Evolutionary conservation across 2,329 filamentous ascomycete genomes (phyloP), one percentile per base, ranked within the genome.

Genomic region (Penicillium frequentans): DNA sequence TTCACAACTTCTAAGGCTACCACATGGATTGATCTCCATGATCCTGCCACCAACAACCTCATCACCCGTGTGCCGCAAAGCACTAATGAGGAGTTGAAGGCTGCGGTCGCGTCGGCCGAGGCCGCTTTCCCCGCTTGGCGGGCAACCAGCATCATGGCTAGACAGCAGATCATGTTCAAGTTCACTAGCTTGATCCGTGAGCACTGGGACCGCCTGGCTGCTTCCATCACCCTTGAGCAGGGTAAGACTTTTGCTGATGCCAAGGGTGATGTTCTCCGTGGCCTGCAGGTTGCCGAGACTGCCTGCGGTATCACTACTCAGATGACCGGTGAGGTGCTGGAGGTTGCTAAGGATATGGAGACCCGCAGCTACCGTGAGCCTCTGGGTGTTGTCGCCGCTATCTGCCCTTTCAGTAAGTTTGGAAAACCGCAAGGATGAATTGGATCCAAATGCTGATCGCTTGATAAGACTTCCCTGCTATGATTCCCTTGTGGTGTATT

Each of bases 331-430:
- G 85, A 88, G 72, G 82, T 88, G n/a, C 77, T 88, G 33, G 85
- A 88, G 73, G 86, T 88, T n/a, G 81, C 73, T 52, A 87, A 88
- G 78, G 86, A 88, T 66, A 88, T 88, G 86, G 86, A 88, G 76
- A 88, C 86, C 7, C 77, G 86, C 60, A 86, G 81, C 61, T 88
- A 88, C 74, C 79, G 82, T 49, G 86, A 88, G 73, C 86, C 86
- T 52, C 72, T 88, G 63, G 86, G 86, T 62, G 82, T 88, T 45
- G 83, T 86, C 39, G 84, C 85, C 31, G 84, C 85, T 58, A 88
- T 88, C 64, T 88, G 85, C 75, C 85, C 85, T 6, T 88, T 87
- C 73, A 87, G 81, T 84, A 69, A 76, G 81, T 77, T 24, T 2
- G 4, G 11, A 3, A 14, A 24, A 5, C 14, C 5, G 21, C 6